Evolutionary conservation across 306 rosid species (phyloP), one percentile per base, ranked within the genome.

Genomic region (Cicer chorassanicum): DNA sequence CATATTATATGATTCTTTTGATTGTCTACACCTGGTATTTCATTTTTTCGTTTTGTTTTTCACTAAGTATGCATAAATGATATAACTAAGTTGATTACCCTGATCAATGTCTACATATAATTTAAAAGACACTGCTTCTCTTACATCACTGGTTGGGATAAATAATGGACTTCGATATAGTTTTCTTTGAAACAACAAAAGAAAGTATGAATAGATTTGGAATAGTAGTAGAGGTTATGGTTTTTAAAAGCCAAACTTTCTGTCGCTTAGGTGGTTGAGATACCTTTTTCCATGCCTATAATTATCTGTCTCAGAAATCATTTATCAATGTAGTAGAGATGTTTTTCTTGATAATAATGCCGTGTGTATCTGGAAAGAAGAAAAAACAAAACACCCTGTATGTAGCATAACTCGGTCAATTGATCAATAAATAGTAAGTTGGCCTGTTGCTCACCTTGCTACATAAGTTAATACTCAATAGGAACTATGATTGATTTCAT

Each of bases 11-110:
- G 46, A 38, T 48, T 57, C 53, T 57, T 72, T 72, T 54, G 29
- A 49, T 66, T 67, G 40, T 60, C 76, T 56, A 39, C 61, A 13
- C 53, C 41, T 70, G 77, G 45, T 39, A 48, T 78, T 56, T 56
- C 64, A 53, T 63, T 55, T 63, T 55, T 48, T 46, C 12, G 44
- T 7, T 60, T 14, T 55, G 59, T 48, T 38, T 34, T 18, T 21
- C 49, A 60, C 55, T 2, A 51, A 59, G 72, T 21, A 43, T 75
- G 61, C 41, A 59, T 56, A 14, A 67, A 45, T 78, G 21, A 53
- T 19, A 14, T 15, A 57, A 68, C 60, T 42, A 39, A 24, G 64
- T 55, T 15, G 13, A 59, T 36, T 34, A 16, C 65, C 64, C 71
- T 45, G 39, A 59, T 59, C 36, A 29, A 29, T 29, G 4, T 29